Base-by-base conservation (phyloP, 2,329 filamentous ascomycete genomes). In the Ascochyta fabae region DNA sequence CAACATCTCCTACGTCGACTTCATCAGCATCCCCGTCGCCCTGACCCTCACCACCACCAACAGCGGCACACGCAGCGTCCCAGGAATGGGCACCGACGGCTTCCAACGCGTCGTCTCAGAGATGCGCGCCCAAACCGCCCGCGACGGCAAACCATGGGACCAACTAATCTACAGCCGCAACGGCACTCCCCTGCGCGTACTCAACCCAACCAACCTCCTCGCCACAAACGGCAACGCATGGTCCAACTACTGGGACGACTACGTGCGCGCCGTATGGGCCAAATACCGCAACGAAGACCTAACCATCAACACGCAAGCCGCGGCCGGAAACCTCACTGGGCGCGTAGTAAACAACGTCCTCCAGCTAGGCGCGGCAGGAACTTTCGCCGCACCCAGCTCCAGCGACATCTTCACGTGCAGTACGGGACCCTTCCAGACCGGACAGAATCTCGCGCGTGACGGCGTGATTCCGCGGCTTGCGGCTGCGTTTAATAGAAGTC, bases 401-500 rank as follows among this genome's bases (percentile, higher is more conserved):
- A 76, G 76, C 12, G 88, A 91, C 71, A 88, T 91, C 59, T 85
- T 90, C 67, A 83, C 82, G 33, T 89, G 87, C 75, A 86, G 83
- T 62, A 85, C 82, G 2, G 86, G 86, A 0, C 85, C 86, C 0
- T 88, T 89, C 61, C 77, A 79, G 61, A 67, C 78, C 41, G 67
- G 82, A 56, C 65, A 67, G 3, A 76, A 75, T 12, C 67, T 66
- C 4, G 73, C 76, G 52, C 76, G 78, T 16, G 80, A 80, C 56
- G 86, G 87, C 36, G 83, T 93, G 52, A 87, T 87, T 8, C 89
- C 91, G 0, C 82, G 91, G n/a, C 77, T 95, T 13, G 84, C 88
- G 0, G 90, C 91, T 1, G 89, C 88, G 0, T 85, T 94, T 67
- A 92, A 93, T 75, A 83, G 91, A 22, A 87, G 84, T 31, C 93